Percentiles rank a stretch among this genome's conserved stretches.
These are phyloP conservation scores for Magnolia officinalis DNA, from an alignment of 164 flowering plant species.

Conservation along the genomic window DNA sequence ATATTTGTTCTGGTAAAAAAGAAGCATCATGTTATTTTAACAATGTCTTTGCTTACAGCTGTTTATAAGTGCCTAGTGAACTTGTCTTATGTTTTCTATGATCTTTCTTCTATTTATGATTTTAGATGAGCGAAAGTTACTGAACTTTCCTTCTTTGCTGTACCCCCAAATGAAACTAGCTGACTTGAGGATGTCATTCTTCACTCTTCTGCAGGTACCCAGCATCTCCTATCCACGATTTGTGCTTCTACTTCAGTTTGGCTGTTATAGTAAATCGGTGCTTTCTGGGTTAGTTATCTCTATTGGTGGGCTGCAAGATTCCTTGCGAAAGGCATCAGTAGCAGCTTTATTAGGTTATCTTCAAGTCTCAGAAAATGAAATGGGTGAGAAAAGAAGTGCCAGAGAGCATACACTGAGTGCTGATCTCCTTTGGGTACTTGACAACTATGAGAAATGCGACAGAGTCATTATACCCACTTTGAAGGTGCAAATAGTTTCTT, in stretches of 20 bases:
- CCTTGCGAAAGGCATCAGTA: conserved; percentile 72
- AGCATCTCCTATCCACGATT: conserved; percentile 77
- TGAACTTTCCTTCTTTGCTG: background rate
- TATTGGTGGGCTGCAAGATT: conserved; percentile 89
- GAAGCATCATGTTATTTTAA: background rate
- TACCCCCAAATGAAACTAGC: background rate
- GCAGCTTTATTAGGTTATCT: conserved; percentile 77
- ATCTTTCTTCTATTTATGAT: background rate
- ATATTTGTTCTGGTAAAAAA: no score
- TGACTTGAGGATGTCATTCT: conserved; percentile 2
- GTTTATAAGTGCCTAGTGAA: background rate
- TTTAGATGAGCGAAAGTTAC: background rate
- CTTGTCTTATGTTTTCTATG: background rate
- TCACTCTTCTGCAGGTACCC: conserved; percentile 61
- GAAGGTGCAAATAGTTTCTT: conserved; percentile 48
- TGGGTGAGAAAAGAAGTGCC: conserved; percentile 21
- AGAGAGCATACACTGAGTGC: conserved; percentile 44
- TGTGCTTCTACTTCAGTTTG: conserved; percentile 61
- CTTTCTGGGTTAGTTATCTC: conserved; percentile 86
- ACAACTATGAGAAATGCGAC: conserved; percentile 70
- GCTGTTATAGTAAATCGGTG: conserved; percentile 69
- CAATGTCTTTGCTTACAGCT: background rate
- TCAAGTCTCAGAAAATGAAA: conserved; percentile 33
- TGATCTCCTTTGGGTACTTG: conserved; percentile 85
- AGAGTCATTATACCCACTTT: conserved; percentile 79